Conservation (phyloP, 345 rosid genomes). For the Acer campestre region DNA sequence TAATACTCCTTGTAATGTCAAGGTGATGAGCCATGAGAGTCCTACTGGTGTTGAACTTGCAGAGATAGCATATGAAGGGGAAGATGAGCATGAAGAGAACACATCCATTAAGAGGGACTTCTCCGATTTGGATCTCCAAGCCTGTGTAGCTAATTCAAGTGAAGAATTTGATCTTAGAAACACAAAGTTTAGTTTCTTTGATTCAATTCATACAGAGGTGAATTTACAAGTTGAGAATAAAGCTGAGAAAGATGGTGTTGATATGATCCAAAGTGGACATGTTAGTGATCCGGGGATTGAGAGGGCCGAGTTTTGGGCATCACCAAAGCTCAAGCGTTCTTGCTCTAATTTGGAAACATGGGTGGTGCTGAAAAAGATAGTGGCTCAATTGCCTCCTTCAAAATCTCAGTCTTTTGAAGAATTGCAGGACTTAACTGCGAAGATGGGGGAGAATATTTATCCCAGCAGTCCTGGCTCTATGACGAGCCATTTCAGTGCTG, state of each 20-base stretch:
- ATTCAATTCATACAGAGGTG: conserved; percentile 29
- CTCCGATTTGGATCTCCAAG: conserved; percentile 56
- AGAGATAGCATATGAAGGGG: conserved; percentile 70
- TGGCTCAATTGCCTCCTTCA: conserved; percentile 35
- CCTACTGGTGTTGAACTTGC: conserved; percentile 36
- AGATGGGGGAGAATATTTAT: conserved; percentile 22
- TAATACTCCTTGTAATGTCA: conserved; percentile 25
- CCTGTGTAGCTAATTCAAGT: conserved; percentile 29
- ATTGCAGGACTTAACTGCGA: conserved; percentile 26
- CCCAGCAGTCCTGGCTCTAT: conserved; percentile 50
- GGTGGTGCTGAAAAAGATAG: conserved; percentile 39
- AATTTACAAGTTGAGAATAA: conserved; percentile 17
- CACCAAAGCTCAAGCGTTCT: conserved; percentile 76
- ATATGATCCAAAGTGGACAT: conserved; percentile 54
- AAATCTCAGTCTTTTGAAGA: conserved; percentile 46
- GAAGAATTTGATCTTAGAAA: conserved; percentile 26
- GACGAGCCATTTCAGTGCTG: conserved; percentile 67
- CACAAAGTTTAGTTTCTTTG: conserved; percentile 15
- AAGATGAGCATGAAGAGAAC: conserved; percentile 71
- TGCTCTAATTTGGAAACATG: conserved; percentile 74
- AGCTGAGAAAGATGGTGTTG: conserved; percentile 26
- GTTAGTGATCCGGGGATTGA: conserved; percentile 83
- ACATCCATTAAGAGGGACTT: conserved; percentile 58
- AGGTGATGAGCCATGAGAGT: conserved; percentile 37
- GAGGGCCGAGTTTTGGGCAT: conserved; percentile 56